These are phyloP conservation scores for Camelina sativa DNA, from an alignment of 345 rosid genomes.

Conservation along the genomic window DNA sequence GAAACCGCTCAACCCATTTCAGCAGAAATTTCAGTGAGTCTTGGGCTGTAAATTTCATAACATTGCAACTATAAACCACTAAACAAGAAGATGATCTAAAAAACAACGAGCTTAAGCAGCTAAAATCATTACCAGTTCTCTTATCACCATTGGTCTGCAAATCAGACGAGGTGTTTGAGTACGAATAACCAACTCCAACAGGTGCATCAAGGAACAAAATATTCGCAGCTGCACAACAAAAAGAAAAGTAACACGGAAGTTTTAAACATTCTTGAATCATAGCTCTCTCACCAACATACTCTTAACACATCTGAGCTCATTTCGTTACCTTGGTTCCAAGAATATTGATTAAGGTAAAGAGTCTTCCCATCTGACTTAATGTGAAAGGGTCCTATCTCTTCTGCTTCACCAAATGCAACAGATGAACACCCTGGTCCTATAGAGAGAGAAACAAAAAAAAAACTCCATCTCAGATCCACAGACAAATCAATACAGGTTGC, in stretches of 20 bases:
- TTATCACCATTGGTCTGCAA: slow-evolving; percentile 55
- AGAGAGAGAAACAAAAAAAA: not conserved
- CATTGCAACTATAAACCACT: slow-evolving; percentile 21
- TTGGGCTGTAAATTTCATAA: slow-evolving; percentile 57
- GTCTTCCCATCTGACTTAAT: slow-evolving; percentile 75
- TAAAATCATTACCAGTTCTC: slow-evolving; percentile 62
- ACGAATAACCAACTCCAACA: slow-evolving; percentile 91
- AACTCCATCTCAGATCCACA: slow-evolving; percentile 5
- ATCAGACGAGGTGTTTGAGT: slow-evolving; percentile 83
- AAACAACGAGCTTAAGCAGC: slow-evolving; percentile 31
- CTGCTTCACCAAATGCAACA: slow-evolving; percentile 84
- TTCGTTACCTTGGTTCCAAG: slow-evolving; percentile 88
- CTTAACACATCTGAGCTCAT: not conserved
- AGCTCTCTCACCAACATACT: slow-evolving; percentile 1
- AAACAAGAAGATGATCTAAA: slow-evolving; percentile 15
- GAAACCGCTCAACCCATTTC: slow-evolving; percentile 90
- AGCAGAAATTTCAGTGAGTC: slow-evolving; percentile 78
- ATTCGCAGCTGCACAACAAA: slow-evolving; percentile 71
- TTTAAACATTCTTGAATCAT: slow-evolving; percentile 19
- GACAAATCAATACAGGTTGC: slow-evolving; percentile 11
- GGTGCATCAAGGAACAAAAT: slow-evolving; percentile 89
- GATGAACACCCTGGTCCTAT: slow-evolving; percentile 98
- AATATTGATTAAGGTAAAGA: slow-evolving; percentile 77
- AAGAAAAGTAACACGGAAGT: not conserved
- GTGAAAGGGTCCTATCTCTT: slow-evolving; percentile 94